These are phyloP conservation scores for Paecilomyces fulvus DNA, from an alignment of 2,329 filamentous ascomycete genomes.

Conservation along the genomic window DNA sequence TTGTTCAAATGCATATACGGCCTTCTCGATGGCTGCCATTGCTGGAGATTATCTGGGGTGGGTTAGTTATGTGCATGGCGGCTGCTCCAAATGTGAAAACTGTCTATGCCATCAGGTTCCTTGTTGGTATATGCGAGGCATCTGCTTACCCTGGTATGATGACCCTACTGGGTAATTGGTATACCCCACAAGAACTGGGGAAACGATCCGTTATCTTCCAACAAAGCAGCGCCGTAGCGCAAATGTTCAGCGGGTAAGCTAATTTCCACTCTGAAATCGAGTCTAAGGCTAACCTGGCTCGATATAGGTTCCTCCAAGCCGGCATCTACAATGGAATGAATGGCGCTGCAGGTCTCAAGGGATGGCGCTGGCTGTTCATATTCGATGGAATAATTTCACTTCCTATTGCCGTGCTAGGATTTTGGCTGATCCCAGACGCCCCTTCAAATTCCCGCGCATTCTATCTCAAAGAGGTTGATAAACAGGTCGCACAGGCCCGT, in stretches of 20 bases:
- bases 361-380: constrained; percentile 55
- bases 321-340: constrained; percentile 54
- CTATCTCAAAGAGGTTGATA: constrained; percentile 6
- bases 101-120: constrained; percentile 6
- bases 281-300: background rate
- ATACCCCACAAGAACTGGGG: constrained; percentile 5
- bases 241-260: constrained; percentile 5
- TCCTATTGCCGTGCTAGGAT: constrained; percentile 31
- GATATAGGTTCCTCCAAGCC: constrained; percentile 19
- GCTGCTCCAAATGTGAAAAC: constrained; percentile 4
- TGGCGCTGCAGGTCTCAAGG: constrained; percentile 44
- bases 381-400: constrained; percentile 45
- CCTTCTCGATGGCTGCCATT: constrained; percentile 3
- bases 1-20: background rate
- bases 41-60: constrained; percentile 6
- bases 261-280: background rate
- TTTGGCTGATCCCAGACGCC: constrained; percentile 35
- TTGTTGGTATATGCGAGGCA: constrained; percentile 5
- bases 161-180: constrained; percentile 5
- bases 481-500: constrained; percentile 1
- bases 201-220: constrained; percentile 7
- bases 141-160: constrained; percentile 7
- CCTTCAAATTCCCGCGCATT: constrained; percentile 29
- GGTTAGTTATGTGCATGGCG: constrained; percentile 5
- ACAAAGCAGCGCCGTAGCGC: constrained; percentile 4